phyloP scores from a whole-genome alignment of 2,329 filamentous ascomycete genomes.

The Pseudogymnoascus sp. region DNA sequence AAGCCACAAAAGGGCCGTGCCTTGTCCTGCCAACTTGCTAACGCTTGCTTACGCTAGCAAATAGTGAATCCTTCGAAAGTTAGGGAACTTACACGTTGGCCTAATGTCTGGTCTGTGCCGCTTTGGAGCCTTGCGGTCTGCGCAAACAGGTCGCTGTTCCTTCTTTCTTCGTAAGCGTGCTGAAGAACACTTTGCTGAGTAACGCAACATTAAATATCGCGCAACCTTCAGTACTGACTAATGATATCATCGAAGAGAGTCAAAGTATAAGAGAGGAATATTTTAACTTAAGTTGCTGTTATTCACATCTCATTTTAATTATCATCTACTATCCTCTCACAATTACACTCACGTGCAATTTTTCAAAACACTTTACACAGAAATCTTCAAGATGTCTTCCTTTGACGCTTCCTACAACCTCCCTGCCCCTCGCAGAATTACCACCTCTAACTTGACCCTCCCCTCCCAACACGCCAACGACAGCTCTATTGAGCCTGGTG shows the following conservation, averaged over 20 bases:
- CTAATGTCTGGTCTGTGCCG: not conserved
- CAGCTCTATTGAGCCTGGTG: conserved; percentile 19
- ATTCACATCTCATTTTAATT: not conserved
- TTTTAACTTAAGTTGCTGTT: not conserved
- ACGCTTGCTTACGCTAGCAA: not conserved
- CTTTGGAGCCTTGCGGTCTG: not conserved
- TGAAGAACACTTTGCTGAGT: not conserved
- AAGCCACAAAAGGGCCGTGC: not conserved
- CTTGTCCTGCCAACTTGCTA: not conserved
- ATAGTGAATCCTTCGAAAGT: not conserved
- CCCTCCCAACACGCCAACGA: conserved; percentile 13
- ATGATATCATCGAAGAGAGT: not conserved
- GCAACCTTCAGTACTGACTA: not conserved
- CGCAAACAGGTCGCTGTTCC: not conserved
- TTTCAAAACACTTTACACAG: not conserved
- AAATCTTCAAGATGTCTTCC: not conserved
- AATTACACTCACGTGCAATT: not conserved
- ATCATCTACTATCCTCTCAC: not conserved
- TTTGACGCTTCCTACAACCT: conserved; percentile 8
- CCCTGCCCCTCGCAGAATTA: conserved; percentile 23
- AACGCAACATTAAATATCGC: not conserved
- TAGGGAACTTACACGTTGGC: not conserved
- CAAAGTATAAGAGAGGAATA: not conserved
- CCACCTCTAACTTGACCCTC: conserved; percentile 24
- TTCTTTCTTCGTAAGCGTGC: not conserved